A percentile compares a stretch with the other conserved stretches of the same genome.
phyloP scores from a whole-genome alignment of 1,284 basidiomycete species.

The Malassezia furfur region DNA sequence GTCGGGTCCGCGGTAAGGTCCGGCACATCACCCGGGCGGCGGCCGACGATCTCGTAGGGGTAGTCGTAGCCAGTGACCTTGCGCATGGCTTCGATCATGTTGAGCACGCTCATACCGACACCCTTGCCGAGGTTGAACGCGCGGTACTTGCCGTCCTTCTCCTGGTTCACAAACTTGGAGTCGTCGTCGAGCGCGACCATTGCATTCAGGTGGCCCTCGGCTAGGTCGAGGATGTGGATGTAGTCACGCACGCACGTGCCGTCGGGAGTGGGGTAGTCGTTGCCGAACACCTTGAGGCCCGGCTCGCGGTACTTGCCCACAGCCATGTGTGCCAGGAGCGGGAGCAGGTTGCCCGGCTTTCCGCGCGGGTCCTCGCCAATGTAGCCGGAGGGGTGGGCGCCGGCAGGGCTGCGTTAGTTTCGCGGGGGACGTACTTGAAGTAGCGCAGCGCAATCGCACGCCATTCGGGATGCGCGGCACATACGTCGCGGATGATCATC shows the following conservation, averaged over 20 bases:
- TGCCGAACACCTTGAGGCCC: conserved; percentile 84
- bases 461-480: conserved; percentile 68
- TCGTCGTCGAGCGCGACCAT: conserved; percentile 69
- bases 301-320: conserved; percentile 73
- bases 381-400: conserved; percentile 85
- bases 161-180: conserved; percentile 52
- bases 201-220: conserved; percentile 82
- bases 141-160: conserved; percentile 59
- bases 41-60: conserved; percentile 64
- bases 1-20: conserved; percentile 89
- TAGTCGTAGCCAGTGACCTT: conserved; percentile 83
- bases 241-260: conserved; percentile 78
- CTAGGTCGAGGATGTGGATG: conserved; percentile 90
- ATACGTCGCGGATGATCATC: conserved; percentile 78
- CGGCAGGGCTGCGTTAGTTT: conserved; percentile 63
- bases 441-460: conserved; percentile 76
- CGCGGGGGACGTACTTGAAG: conserved; percentile 68
- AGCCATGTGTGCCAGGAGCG: conserved; percentile 89
- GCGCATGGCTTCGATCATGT: conserved; percentile 91
- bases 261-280: conserved; percentile 93
- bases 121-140: conserved; percentile 96
- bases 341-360: conserved; percentile 87
- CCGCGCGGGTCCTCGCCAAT: conserved; percentile 95
- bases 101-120: conserved; percentile 78
- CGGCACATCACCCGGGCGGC: conserved; percentile 85